Conservation (phyloP, 805 yeast species). For the Kodamaea nitidulidarum region DNA sequence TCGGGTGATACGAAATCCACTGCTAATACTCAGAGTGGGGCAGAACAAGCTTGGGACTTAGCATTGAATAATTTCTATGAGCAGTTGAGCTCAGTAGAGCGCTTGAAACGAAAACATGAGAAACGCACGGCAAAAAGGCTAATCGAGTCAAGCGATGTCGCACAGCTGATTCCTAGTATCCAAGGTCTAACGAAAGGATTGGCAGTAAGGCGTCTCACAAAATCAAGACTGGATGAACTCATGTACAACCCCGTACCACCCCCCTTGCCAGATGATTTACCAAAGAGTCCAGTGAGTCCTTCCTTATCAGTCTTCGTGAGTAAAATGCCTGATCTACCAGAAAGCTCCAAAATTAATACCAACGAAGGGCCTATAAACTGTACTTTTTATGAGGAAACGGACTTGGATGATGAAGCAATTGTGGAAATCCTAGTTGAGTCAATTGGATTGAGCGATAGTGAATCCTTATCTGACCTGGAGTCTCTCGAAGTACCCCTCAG, state of each 20-base stretch:
- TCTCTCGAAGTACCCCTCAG: neutral
- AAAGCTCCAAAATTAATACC: neutral
- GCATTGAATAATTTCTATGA: no score
- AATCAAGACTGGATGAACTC: neutral
- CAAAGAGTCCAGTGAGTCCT: neutral
- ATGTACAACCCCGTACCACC: neutral
- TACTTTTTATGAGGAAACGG: conserved; percentile 4
- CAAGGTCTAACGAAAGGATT: no score
- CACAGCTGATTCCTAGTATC: no score
- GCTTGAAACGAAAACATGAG: no score
- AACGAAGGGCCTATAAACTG: conserved; percentile 2
- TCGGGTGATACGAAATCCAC: no score
- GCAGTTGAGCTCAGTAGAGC: no score
- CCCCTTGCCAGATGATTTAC: neutral
- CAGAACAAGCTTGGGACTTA: no score
- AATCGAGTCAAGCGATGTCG: no score
- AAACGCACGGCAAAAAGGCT: no score
- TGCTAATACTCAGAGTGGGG: no score
- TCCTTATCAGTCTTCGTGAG: neutral
- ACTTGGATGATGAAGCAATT: conserved; percentile 7
- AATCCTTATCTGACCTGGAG: neutral
- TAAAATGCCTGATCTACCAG: neutral
- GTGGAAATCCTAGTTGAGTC: conserved; percentile 7
- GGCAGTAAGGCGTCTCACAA: neutral
- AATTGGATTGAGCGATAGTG: conserved; percentile 2